Evolutionary conservation across 2,329 filamentous ascomycete genomes (phyloP).

Genomic region (Arthrobotrys megalospora): DNA sequence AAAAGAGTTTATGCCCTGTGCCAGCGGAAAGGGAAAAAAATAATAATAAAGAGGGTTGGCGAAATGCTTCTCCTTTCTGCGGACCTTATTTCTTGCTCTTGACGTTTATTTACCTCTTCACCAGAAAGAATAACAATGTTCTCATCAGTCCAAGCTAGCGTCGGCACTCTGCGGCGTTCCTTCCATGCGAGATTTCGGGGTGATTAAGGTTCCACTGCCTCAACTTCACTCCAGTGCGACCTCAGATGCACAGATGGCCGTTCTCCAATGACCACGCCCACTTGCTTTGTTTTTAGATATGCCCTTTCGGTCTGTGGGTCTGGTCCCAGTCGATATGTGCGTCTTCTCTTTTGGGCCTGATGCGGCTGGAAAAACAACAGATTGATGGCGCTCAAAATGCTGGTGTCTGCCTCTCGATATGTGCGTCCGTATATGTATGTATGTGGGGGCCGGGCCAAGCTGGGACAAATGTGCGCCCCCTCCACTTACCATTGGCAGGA

Average conservation of each 20-base stretch:
- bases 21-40: not conserved
- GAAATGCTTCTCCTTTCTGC: constrained; percentile 57
- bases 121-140: constrained; percentile 19
- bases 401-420: constrained; percentile 9
- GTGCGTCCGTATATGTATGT: constrained; percentile 15
- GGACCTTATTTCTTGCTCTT: constrained; percentile 34
- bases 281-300: constrained; percentile 45
- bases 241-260: constrained; percentile 36
- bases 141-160: constrained; percentile 19
- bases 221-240: constrained; percentile 55
- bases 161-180: constrained; percentile 49
- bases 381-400: constrained; percentile 20
- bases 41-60: constrained; percentile 42
- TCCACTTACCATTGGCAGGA: constrained; percentile 46
- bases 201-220: constrained; percentile 59
- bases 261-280: constrained; percentile 47
- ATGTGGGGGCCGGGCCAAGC: constrained; percentile 57
- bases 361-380: constrained; percentile 54
- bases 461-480: constrained; percentile 53
- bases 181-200: constrained; percentile 61
- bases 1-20: constrained; percentile 8
- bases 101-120: constrained; percentile 57
- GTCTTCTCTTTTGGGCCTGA: constrained; percentile 50
- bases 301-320: constrained; percentile 38
- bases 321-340: constrained; percentile 20